Conservation (phyloP, 2,329 filamentous ascomycete species). For the Aureobasidium melanogenum region DNA sequence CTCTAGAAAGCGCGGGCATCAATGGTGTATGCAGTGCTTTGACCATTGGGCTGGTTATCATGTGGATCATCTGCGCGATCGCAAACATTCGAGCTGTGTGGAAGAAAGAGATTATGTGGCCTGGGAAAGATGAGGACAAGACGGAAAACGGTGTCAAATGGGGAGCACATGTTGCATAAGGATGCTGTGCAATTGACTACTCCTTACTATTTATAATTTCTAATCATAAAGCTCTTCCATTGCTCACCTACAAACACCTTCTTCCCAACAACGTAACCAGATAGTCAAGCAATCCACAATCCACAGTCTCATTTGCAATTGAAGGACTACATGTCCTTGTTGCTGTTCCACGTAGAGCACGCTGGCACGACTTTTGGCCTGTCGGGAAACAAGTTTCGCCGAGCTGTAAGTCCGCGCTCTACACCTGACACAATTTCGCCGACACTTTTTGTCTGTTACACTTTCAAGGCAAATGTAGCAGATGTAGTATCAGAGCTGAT, state of each 20-base stretch:
- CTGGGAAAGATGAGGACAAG: slow-evolving; percentile 52
- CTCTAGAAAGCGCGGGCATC: slow-evolving; percentile 44
- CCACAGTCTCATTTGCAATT: no score
- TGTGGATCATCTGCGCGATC: slow-evolving; percentile 47
- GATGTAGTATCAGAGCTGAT: no score
- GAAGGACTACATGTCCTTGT: no score
- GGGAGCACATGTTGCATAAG: not conserved
- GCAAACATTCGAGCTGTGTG: slow-evolving; percentile 43
- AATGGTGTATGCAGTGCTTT: slow-evolving; percentile 47
- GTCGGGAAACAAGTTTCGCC: slow-evolving; percentile 1
- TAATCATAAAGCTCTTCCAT: not conserved
- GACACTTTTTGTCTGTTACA: not conserved
- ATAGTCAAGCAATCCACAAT: no score
- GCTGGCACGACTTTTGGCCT: not conserved
- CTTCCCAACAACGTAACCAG: no score
- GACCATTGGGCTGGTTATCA: slow-evolving; percentile 45
- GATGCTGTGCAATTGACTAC: not conserved
- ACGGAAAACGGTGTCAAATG: slow-evolving; percentile 20
- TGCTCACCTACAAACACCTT: no score
- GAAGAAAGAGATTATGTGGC: slow-evolving; percentile 46
- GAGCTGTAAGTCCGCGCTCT: not conserved
- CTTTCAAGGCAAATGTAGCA: no score
- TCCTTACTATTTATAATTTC: not conserved
- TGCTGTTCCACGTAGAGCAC: no score
- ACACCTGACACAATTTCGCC: no score